Conservation (phyloP, 768 basidiomycete species). For the Mycena vulgaris region DNA sequence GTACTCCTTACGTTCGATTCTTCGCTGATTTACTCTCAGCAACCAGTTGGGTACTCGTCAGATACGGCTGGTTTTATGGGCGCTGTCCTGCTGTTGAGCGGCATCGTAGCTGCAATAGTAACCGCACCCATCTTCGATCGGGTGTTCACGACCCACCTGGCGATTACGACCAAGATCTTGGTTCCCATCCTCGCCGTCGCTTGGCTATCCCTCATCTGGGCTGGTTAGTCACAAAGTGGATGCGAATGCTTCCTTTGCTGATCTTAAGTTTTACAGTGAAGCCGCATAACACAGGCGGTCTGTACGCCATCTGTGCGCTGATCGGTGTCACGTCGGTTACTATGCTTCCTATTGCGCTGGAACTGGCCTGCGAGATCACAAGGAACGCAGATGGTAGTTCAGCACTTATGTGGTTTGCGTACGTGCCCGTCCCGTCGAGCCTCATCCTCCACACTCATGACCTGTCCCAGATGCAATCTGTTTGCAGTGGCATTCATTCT, state of each 20-base stretch:
- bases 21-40: conserved; percentile 52
- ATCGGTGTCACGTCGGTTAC: conserved; percentile 77
- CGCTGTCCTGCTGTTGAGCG: conserved; percentile 75
- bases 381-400: conserved; percentile 85
- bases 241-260: neutral
- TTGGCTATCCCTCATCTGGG: conserved; percentile 89
- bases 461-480: conserved; percentile 64
- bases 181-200: conserved; percentile 72
- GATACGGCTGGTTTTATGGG: conserved; percentile 81
- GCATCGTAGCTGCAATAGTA: conserved; percentile 77
- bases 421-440: conserved; percentile 46
- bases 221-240: conserved; percentile 61
- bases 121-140: conserved; percentile 87
- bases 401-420: conserved; percentile 84
- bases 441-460: no score
- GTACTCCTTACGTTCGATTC: neutral
- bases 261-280: conserved; percentile 61
- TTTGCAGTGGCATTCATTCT: conserved; percentile 61
- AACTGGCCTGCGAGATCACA: conserved; percentile 86
- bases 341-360: conserved; percentile 83
- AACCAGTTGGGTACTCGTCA: conserved; percentile 80
- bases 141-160: conserved; percentile 83
- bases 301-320: conserved; percentile 79
- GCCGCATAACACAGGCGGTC: conserved; percentile 69
- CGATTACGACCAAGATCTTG: conserved; percentile 69